Evolutionary conservation across 192 early-diverging fungal genomes (phyloP), one percentile per base, ranked within the genome.

Genomic region (Dimargaris xerosporica): DNA sequence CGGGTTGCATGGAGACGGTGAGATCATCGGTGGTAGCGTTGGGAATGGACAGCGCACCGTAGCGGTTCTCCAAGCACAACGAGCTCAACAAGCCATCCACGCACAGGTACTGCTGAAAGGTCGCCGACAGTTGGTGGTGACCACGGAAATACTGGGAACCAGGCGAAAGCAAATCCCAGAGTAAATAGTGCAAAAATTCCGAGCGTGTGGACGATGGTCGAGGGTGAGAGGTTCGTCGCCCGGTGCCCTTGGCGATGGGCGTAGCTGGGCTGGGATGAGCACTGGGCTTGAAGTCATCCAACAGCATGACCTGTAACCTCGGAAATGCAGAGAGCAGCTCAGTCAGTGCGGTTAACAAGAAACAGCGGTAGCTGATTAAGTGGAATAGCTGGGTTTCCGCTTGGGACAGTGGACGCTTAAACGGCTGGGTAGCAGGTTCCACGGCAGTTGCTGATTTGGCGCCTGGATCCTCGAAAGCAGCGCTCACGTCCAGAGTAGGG

Each of bases 271-370:
- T 39, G 3, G 34, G 34, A 39, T 39, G 34, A 7, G 34, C 34
- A 39, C 34, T 5, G 34, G 34, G 34, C 34, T 39, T 39, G 34
- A 39, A 39, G 34, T 39, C 34, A 39, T 60, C 67, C 62, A 78
- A 69, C 17, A 78, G 62, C 0, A 67, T 68, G 1, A 50, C 58
- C 23, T 75, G 64, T 10, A 67, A 61, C 28, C 85, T 78, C 26
- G 87, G 79, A 70, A 93, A 99, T 4, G 87, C 88, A 1, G 82
- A 80, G n/a, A 92, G 71, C 7, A 99, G 75, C 68, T 99, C 96
- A 5, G 88, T 78, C 28, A 96, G 70, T 52, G 82, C 82, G 66
- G 93, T 91, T 64, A 99, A 69, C 55, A 96, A 64, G 75, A 90
- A 95, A 62, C 86, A 78, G 44, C 87, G 79, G 47, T 81, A 82